These are phyloP conservation scores for Nissolia schottii DNA, from an alignment of 306 rosid species.

Conservation along the genomic window DNA sequence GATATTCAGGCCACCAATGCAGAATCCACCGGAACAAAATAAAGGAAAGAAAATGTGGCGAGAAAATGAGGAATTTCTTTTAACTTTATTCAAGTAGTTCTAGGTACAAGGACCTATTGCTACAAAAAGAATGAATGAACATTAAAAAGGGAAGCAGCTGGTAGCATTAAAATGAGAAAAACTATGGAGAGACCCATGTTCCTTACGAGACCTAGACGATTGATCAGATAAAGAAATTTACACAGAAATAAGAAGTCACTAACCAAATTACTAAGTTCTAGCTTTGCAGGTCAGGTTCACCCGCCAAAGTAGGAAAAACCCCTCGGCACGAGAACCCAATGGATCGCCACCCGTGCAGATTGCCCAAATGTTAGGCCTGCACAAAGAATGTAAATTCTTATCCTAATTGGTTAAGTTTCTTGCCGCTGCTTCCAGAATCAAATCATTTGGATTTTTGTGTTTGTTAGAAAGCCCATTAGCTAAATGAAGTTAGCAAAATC, in stretches of 20 bases:
- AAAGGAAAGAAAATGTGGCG: not conserved
- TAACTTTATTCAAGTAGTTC: slow-evolving; percentile 64
- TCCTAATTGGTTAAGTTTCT: slow-evolving; percentile 63
- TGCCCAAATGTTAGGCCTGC: slow-evolving; percentile 85
- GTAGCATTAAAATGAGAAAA: slow-evolving; percentile 22
- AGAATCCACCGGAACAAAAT: not conserved
- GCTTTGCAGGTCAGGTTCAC: slow-evolving; percentile 59
- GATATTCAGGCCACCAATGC: not conserved
- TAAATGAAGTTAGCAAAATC: slow-evolving; percentile 65
- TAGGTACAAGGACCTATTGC: slow-evolving; percentile 52
- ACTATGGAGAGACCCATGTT: slow-evolving; percentile 40
- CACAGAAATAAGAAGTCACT: slow-evolving; percentile 39
- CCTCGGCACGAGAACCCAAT: slow-evolving; percentile 69
- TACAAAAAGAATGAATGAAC: slow-evolving; percentile 71
- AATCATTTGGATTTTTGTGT: slow-evolving; percentile 56
- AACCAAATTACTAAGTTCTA: slow-evolving; percentile 47
- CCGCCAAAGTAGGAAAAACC: slow-evolving; percentile 66
- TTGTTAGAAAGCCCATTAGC: slow-evolving; percentile 79
- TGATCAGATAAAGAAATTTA: slow-evolving; percentile 54
- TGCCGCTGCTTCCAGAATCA: slow-evolving; percentile 69
- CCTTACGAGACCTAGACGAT: slow-evolving; percentile 42
- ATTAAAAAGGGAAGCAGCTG: slow-evolving; percentile 59
- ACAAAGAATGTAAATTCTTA: slow-evolving; percentile 75
- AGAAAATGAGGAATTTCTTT: slow-evolving; percentile 35
- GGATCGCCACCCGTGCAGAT: slow-evolving; percentile 60